phyloP scores from a whole-genome alignment of 257 asterid genomes.

The Vinca minor region DNA sequence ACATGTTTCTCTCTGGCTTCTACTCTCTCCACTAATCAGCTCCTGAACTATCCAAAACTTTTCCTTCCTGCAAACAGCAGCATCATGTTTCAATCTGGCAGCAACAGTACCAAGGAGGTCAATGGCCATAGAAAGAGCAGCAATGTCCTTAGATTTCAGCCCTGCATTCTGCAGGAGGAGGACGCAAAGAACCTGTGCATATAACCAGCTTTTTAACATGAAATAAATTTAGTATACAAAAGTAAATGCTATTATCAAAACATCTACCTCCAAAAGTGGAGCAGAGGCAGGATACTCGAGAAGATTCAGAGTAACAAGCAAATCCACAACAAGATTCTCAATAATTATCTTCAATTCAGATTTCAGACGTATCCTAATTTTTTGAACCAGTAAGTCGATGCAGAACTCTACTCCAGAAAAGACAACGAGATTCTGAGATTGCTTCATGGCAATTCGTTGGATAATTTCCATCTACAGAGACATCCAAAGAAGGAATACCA shows the following conservation, averaged over 20 bases:
- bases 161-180: conserved; percentile 98
- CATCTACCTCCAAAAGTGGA: conserved; percentile 74
- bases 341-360: conserved; percentile 80
- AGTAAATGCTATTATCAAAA: conserved; percentile 16
- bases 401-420: conserved; percentile 98
- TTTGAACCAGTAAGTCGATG: conserved; percentile 79
- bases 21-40: conserved; percentile 36
- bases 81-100: conserved; percentile 91
- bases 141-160: conserved; percentile 73
- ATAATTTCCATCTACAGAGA: conserved; percentile 60
- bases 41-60: conserved; percentile 77
- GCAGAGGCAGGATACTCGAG: conserved; percentile 98
- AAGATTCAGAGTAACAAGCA: conserved; percentile 77
- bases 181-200: conserved; percentile 91
- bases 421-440: conserved; percentile 87
- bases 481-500: conserved; percentile 56
- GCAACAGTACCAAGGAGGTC: conserved; percentile 98
- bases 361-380: conserved; percentile 81
- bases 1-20: conserved; percentile 50
- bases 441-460: conserved; percentile 81
- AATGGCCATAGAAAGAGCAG: conserved; percentile 94
- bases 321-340: conserved; percentile 92
- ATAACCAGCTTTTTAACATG: conserved; percentile 28
- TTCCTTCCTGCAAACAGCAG: conserved; percentile 57
- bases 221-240: conserved; percentile 5